Evolutionary conservation across 176 grass and related monocot species (phyloP).

Genomic region (Musa schizocarpa): DNA sequence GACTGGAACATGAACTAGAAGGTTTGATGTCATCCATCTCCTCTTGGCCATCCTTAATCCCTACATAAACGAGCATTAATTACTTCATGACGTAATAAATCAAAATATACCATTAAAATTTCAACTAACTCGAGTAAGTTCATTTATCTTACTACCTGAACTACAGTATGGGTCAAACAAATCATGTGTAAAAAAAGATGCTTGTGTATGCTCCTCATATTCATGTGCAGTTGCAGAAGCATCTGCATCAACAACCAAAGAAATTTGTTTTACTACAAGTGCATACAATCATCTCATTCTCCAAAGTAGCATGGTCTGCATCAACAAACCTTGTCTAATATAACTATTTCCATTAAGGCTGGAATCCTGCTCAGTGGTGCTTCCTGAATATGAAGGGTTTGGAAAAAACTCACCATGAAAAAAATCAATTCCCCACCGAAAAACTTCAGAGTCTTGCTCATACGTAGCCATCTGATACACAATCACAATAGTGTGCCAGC

Average conservation of each 20-base stretch:
- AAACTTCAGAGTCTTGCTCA: conserved; percentile 45
- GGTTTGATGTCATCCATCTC: conserved; percentile 30
- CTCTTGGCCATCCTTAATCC: conserved; percentile 25
- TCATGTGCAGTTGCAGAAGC: conserved; percentile 14
- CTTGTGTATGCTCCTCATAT: conserved; percentile 30
- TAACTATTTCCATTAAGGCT: conserved; percentile 27
- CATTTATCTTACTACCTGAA: conserved; percentile 25
- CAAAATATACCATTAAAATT: neutral
- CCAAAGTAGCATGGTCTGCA: neutral
- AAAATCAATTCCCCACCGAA: conserved; percentile 33
- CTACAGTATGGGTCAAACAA: conserved; percentile 33
- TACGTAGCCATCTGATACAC: conserved; percentile 35
- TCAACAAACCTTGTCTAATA: conserved; percentile 29
- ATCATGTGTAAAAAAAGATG: conserved; percentile 28
- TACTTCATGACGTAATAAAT: conserved; percentile 1
- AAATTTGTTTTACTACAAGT: conserved; percentile 1
- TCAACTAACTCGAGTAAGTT: neutral
- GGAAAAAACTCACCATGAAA: conserved; percentile 33
- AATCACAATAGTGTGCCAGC: neutral
- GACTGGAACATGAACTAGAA: conserved; percentile 57
- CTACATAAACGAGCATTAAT: conserved; percentile 20
- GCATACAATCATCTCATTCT: conserved; percentile 19
- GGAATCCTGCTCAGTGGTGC: conserved; percentile 18
- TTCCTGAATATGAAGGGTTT: conserved; percentile 37
- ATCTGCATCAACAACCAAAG: conserved; percentile 31